Conservation (phyloP, 345 rosid genomes). For the Camelina laxa region DNA sequence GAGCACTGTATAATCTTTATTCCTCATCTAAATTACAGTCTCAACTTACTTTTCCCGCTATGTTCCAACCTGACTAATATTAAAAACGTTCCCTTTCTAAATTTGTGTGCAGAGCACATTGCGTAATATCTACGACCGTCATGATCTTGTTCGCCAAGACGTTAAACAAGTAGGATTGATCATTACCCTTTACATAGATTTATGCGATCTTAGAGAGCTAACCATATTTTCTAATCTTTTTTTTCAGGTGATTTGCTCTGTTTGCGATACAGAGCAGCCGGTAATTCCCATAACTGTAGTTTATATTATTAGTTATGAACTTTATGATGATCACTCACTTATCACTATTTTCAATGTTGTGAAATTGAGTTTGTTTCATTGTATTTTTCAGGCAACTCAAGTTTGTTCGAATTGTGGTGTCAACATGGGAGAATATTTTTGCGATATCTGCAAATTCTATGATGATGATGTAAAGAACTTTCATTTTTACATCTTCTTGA, state of each 20-base stretch:
- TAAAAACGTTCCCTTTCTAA: conserved; percentile 5
- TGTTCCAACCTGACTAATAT: not conserved
- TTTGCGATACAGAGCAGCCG: conserved; percentile 97
- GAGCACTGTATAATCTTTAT: conserved; percentile 56
- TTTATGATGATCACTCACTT: not conserved
- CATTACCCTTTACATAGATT: not conserved
- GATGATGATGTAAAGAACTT: conserved; percentile 77
- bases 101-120: conserved; percentile 55
- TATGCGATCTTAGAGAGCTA: not conserved
- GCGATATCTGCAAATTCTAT: conserved; percentile 86
- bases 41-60: not conserved
- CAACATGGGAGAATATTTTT: conserved; percentile 95
- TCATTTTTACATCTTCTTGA: not conserved
- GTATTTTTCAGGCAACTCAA: conserved; percentile 59
- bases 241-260: conserved; percentile 81
- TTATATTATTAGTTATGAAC: conserved; percentile 25
- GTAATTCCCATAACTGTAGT: conserved; percentile 50
- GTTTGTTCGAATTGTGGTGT: conserved; percentile 97
- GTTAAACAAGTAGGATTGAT: conserved; percentile 66
- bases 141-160: conserved; percentile 80
- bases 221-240: conserved; percentile 21
- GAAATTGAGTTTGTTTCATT: conserved; percentile 27
- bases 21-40: not conserved
- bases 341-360: not conserved
- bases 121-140: conserved; percentile 65